Conservation (phyloP, 163 green algal genomes). For the Chlamydomonas reinhardtii region DNA sequence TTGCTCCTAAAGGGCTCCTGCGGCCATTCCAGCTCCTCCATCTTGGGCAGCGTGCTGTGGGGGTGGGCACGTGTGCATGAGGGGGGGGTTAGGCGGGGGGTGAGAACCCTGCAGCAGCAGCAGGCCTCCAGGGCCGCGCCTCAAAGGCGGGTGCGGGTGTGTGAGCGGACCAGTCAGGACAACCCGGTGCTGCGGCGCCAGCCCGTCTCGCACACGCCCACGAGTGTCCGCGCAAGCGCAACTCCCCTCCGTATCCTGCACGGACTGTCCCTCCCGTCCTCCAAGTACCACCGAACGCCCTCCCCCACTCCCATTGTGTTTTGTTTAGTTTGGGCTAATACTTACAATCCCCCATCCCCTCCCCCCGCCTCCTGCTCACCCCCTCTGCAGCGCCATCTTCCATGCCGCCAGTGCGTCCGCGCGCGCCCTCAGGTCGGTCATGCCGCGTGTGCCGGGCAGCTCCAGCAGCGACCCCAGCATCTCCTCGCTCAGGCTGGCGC, state of each 20-base stretch:
- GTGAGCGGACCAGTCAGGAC: no score
- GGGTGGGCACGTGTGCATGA: background rate
- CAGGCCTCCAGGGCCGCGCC: no score
- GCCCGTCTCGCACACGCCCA: no score
- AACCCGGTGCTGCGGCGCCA: no score
- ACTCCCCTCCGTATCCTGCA: no score
- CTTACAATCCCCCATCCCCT: background rate
- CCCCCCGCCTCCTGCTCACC: conserved; percentile 45
- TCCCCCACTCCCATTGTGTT: no score
- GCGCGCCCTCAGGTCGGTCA: conserved; percentile 69
- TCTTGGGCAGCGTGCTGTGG: conserved; percentile 64
- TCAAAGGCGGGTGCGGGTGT: no score
- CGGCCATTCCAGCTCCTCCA: conserved; percentile 77
- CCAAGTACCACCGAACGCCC: no score
- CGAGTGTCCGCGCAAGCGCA: no score
- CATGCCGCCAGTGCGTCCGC: conserved; percentile 73
- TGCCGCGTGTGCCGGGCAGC: conserved; percentile 79
- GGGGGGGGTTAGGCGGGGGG: conserved; percentile 16
- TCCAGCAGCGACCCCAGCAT: conserved; percentile 77
- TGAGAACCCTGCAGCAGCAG: no score
- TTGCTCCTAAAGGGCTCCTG: conserved; percentile 84
- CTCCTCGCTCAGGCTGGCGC: conserved; percentile 65
- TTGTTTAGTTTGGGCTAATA: no score
- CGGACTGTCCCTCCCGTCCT: no score
- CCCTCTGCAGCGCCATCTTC: conserved; percentile 75